Evolutionary conservation across 805 yeast species (phyloP).

Genomic region (Cyberlindnera sargentensis): DNA sequence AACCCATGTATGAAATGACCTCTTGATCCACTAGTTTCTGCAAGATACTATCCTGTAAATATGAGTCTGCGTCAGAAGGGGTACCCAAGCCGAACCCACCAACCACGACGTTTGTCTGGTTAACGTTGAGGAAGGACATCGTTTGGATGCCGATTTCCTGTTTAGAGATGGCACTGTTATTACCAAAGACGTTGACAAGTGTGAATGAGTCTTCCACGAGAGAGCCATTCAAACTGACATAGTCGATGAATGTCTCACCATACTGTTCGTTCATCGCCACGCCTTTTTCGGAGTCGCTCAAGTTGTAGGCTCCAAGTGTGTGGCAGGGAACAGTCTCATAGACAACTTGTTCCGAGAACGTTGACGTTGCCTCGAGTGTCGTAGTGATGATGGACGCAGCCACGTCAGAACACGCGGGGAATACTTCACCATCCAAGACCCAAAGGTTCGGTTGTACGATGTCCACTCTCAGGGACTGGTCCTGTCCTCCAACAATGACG

Average conservation of each 20-base stretch:
- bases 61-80: constrained; percentile 2
- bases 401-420: constrained; percentile 3
- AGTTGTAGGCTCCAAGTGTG: constrained; percentile 11
- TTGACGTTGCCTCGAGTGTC: neutral
- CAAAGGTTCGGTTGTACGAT: constrained; percentile 33
- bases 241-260: constrained; percentile 5
- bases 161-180: neutral
- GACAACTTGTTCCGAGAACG: neutral
- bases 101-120: constrained; percentile 28
- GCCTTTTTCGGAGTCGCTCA: constrained; percentile 1
- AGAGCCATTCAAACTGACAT: constrained; percentile 14
- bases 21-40: constrained; percentile 25
- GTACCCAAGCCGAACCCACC: constrained; percentile 44
- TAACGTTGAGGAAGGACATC: constrained; percentile 31
- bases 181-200: neutral
- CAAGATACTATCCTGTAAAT: constrained; percentile 22
- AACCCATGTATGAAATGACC: constrained; percentile 32
- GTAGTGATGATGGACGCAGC: too few species aligned
- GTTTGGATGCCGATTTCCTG: constrained; percentile 15
- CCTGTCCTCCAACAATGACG: constrained; percentile 27
- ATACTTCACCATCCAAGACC: constrained; percentile 21
- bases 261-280: constrained; percentile 1
- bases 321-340: constrained; percentile 7
- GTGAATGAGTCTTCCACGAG: constrained; percentile 10
- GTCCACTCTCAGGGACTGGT: constrained; percentile 27